phyloP scores from a whole-genome alignment of 225 moss, liverwort and hornwort species.

The Sphagnum tenellum region DNA sequence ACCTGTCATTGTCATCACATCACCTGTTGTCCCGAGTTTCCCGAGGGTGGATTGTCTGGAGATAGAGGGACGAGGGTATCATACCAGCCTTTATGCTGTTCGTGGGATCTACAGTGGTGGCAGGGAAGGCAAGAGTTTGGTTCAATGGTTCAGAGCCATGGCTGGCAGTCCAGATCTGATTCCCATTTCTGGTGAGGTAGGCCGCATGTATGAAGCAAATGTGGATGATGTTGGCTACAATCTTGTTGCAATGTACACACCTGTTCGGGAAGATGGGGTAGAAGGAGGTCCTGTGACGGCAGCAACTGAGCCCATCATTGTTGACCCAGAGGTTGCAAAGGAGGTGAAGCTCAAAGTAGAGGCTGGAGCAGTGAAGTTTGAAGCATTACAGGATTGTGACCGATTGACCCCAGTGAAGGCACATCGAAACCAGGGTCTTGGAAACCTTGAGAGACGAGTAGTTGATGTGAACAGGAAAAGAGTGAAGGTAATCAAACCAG shows the following conservation, averaged over 20 bases:
- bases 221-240: slow-evolving; percentile 55
- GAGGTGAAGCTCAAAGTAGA: slow-evolving; percentile 47
- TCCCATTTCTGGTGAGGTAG: slow-evolving; percentile 38
- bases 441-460: slow-evolving; percentile 44
- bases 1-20: slow-evolving; percentile 33
- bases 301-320: slow-evolving; percentile 48
- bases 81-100: slow-evolving; percentile 52
- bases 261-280: slow-evolving; percentile 35
- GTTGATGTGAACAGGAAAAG: slow-evolving; percentile 51
- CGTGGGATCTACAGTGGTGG: slow-evolving; percentile 51
- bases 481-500: slow-evolving; percentile 47
- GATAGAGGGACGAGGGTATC: slow-evolving; percentile 48
- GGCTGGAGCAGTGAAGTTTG: slow-evolving; percentile 47
- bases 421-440: slow-evolving; percentile 44
- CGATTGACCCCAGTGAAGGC: slow-evolving; percentile 33
- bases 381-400: slow-evolving; percentile 35
- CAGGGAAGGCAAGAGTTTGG: slow-evolving; percentile 40
- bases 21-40: slow-evolving; percentile 39
- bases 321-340: slow-evolving; percentile 43
- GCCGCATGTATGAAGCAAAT: slow-evolving; percentile 56
- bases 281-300: slow-evolving; percentile 43
- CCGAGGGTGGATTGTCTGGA: slow-evolving; percentile 48
- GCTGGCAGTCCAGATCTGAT: slow-evolving; percentile 52
- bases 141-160: slow-evolving; percentile 57
- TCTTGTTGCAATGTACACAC: slow-evolving; percentile 49